phyloP scores from a whole-genome alignment of 768 basidiomycete species.

The Serendipita sp. region DNA sequence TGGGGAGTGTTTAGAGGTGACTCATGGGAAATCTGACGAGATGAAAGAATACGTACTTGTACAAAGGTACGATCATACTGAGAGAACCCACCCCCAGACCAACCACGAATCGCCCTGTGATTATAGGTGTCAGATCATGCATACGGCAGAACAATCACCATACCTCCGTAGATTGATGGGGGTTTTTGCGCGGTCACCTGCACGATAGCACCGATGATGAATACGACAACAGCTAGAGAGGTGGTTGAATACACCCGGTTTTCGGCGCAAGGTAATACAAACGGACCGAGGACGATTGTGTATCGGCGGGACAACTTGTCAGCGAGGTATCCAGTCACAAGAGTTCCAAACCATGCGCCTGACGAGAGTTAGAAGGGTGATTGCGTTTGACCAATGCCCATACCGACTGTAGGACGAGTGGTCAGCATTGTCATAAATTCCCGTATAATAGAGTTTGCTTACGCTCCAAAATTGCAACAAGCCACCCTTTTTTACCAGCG shows the following conservation, averaged over 20 bases:
- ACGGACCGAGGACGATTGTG: constrained; percentile 43
- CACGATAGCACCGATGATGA: constrained; percentile 59
- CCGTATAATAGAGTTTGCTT: not conserved
- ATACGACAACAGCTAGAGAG: constrained; percentile 33
- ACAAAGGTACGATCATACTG: constrained; percentile 71
- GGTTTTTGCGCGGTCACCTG: constrained; percentile 45
- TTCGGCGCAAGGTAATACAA: not conserved
- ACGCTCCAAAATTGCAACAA: constrained; percentile 52
- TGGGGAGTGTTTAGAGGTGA: constrained; percentile 1
- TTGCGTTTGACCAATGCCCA: not conserved
- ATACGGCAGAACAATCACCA: not conserved
- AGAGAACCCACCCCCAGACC: constrained; percentile 71
- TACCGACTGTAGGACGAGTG: not conserved
- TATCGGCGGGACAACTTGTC: constrained; percentile 63
- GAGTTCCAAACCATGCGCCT: constrained; percentile 56
- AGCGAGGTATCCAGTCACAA: constrained; percentile 55
- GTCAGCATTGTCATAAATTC: not conserved
- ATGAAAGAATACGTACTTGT: constrained; percentile 28
- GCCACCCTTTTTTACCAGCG: constrained; percentile 46
- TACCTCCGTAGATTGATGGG: constrained; percentile 50
- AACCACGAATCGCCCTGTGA: constrained; percentile 49
- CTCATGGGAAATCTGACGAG: not conserved
- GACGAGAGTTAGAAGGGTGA: constrained; percentile 12
- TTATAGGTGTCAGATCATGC: constrained; percentile 8
- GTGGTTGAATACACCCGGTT: not conserved